phyloP scores from a whole-genome alignment of 106 monocot species.

The Dendrobium catenatum region DNA sequence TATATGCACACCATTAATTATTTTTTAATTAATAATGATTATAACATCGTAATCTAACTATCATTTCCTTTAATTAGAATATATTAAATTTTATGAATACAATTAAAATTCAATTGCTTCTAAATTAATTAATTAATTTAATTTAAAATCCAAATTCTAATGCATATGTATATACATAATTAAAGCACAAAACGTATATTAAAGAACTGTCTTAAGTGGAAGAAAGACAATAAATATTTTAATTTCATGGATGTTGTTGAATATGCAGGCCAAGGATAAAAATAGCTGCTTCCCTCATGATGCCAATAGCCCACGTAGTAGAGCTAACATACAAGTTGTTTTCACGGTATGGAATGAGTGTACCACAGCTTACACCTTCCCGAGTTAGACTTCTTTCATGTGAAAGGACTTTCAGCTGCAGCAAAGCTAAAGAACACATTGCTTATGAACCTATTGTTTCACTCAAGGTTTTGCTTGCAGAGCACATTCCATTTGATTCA shows the following conservation, averaged over 20 bases:
- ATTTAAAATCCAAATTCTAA: too few species aligned
- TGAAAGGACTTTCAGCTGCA: conserved; percentile 76
- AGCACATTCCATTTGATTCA: neutral
- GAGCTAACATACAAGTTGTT: conserved; percentile 68
- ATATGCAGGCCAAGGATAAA: conserved; percentile 76
- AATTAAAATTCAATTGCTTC: too few species aligned
- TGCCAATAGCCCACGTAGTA: conserved; percentile 83
- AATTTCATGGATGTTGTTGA: conserved; percentile 5
- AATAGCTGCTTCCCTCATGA: conserved; percentile 70
- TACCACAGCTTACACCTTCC: conserved; percentile 93
- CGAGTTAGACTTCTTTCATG: conserved; percentile 91
- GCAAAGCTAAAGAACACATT: conserved; percentile 75
- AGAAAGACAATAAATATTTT: neutral
- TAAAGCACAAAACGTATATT: neutral
- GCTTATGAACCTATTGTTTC: conserved; percentile 87
- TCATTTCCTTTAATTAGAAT: too few species aligned
- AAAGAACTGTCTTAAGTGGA: neutral
- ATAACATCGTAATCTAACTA: too few species aligned
- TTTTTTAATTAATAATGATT: too few species aligned
- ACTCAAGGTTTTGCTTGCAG: conserved; percentile 52
- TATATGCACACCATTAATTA: too few species aligned
- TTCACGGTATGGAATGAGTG: conserved; percentile 78
- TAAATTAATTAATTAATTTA: too few species aligned
- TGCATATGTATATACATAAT: neutral
- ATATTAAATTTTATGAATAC: too few species aligned